Base-by-base conservation (phyloP, 2,329 filamentous ascomycete species). In the Lojkania enalia region DNA sequence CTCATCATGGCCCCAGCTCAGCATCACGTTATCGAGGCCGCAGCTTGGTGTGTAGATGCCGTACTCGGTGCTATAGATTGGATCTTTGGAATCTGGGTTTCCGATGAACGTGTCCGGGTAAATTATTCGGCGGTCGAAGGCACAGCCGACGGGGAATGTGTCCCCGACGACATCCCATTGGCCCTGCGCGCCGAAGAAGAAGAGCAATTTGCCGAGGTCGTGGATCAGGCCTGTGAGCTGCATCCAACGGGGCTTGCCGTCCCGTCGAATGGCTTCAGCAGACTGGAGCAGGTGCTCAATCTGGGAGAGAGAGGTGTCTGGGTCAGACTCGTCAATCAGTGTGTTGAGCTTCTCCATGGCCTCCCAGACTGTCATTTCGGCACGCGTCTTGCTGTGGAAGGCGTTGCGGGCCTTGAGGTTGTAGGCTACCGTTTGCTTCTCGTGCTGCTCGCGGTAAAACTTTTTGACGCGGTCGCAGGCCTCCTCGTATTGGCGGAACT, bases 131-230 rank as follows among this genome's bases (percentile, higher is more conserved):
- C 84, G 74, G 63, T 89, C 85, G 64, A 88, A 90, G 51, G 79
- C 80, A 68, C 86, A 89, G 58, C 87, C 87, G 31, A 90, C 85
- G 35, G 86, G 85, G 71, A 91, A 90, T 1, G 87, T 90, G 70
- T 91, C 87, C 45, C 90, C 90, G 19, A 96, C 90, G 2, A 95
- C 90, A 63, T 95, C 90, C 90, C 90, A 96, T 73, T 95, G 90
- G 39, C 90, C 90, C 61, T 86, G 75, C n/a, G 87, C 88, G 49
- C 83, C 87, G 73, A 87, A 87, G 74, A 90, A 88, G 76, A 85
- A 88, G 52, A 90, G 80, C 9, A 91, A 79, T 73, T 90, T 91
- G 68, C 87, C 87, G 1, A 90, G 77, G 64, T 90, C 87, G 71
- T 91, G 87, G 67, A 90, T 85, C 18, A 91, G 77, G 5, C 87